These are phyloP conservation scores for Afroboletus lepidellus DNA, from an alignment of 1,284 basidiomycete species.

Conservation along the genomic window DNA sequence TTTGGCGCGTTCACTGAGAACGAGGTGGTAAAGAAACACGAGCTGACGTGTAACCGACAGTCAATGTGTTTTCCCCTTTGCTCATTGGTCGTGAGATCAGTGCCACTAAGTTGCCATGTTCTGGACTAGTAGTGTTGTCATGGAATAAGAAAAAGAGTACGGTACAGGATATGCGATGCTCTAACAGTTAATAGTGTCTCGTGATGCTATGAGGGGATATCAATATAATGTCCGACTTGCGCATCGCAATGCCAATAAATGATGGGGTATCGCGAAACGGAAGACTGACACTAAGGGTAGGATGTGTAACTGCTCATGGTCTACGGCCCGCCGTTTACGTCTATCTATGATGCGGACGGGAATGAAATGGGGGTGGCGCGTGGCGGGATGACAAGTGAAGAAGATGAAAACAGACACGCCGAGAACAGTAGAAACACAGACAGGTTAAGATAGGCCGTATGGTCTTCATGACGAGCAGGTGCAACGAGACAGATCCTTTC, in stretches of 20 bases:
- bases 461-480: slow-evolving; percentile 54
- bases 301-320: slow-evolving; percentile 45
- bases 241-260: slow-evolving; percentile 50
- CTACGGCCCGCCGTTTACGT: slow-evolving; percentile 43
- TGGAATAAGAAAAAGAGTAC: slow-evolving; percentile 38
- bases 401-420: slow-evolving; percentile 29
- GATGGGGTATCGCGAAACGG: slow-evolving; percentile 55
- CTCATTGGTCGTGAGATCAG: slow-evolving; percentile 23
- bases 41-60: slow-evolving; percentile 27
- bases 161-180: slow-evolving; percentile 61
- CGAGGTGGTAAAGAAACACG: slow-evolving; percentile 16
- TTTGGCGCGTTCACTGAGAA: slow-evolving; percentile 10
- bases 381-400: slow-evolving; percentile 16
- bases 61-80: not conserved
- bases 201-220: slow-evolving; percentile 53
- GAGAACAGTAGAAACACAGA: slow-evolving; percentile 40
- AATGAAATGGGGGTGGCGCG: slow-evolving; percentile 33
- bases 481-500: slow-evolving; percentile 59
- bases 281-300: slow-evolving; percentile 44
- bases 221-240: slow-evolving; percentile 49
- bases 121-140: slow-evolving; percentile 9
- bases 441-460: slow-evolving; percentile 49
- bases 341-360: slow-evolving; percentile 41
- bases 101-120: slow-evolving; percentile 10
- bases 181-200: slow-evolving; percentile 59